A percentile compares a stretch with the other conserved stretches of the same genome.
phyloP scores from a whole-genome alignment of 306 rosid species.

The Cicer bijugum region DNA sequence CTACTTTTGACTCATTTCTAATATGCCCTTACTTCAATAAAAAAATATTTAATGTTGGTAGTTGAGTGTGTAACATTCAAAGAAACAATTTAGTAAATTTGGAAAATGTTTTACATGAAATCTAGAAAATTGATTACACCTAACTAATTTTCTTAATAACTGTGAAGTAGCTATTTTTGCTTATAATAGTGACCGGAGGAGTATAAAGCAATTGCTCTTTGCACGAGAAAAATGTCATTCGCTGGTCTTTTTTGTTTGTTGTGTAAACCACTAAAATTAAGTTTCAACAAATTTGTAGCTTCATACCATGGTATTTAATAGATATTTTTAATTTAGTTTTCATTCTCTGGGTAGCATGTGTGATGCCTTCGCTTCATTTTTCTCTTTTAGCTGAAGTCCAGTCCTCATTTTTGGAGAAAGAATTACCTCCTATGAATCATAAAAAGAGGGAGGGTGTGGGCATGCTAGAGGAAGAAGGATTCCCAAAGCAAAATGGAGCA shows the following conservation, averaged over 20 bases:
- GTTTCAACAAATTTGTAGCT: slow-evolving; percentile 13
- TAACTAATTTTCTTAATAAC: too few species aligned
- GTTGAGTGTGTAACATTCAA: too few species aligned
- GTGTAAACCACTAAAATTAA: not conserved
- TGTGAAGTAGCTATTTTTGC: too few species aligned
- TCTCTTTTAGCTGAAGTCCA: slow-evolving; percentile 51
- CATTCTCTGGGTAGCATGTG: not conserved
- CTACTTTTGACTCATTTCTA: too few species aligned
- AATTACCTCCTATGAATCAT: slow-evolving; percentile 42
- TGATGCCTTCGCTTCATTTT: not conserved
- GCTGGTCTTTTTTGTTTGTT: not conserved
- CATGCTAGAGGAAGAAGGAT: slow-evolving; percentile 49
- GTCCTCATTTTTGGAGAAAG: slow-evolving; percentile 47
- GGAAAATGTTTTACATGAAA: too few species aligned
- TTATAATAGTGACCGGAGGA: not conserved
- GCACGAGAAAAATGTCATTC: not conserved
- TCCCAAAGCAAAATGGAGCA: slow-evolving; percentile 77
- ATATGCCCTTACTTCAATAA: too few species aligned
- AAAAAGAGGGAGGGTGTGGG: slow-evolving; percentile 51
- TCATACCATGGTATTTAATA: not conserved
- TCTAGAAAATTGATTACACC: too few species aligned
- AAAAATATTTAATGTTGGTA: too few species aligned
- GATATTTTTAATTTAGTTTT: not conserved
- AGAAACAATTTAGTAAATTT: too few species aligned
- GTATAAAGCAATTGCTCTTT: not conserved